Conservation (phyloP, 176 grass and related monocot species). For the Aechmea fasciata region DNA sequence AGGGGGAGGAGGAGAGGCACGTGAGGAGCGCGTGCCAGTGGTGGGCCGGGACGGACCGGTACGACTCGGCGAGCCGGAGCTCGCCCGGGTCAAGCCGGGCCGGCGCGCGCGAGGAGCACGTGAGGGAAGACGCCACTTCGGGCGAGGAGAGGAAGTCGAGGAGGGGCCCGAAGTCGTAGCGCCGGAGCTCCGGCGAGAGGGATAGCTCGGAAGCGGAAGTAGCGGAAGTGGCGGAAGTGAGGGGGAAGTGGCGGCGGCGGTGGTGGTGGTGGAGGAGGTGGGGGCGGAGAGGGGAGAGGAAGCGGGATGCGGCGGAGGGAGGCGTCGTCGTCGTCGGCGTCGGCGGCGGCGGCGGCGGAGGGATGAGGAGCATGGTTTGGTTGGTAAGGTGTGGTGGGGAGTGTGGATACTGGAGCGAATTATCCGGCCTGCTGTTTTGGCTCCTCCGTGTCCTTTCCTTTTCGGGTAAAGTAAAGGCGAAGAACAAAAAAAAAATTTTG, state of each 20-base stretch:
- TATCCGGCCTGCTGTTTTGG: too few relatives aligned
- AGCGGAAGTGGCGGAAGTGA: not conserved
- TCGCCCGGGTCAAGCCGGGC: constrained; percentile 29
- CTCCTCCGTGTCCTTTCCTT: too few relatives aligned
- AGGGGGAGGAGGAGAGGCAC: constrained; percentile 42
- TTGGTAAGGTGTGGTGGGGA: constrained; percentile 22
- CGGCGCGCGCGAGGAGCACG: constrained; percentile 22
- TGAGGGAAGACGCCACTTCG: constrained; percentile 8
- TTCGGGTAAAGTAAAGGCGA: too few relatives aligned
- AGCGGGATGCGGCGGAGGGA: constrained; percentile 23
- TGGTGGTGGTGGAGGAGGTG: not conserved
- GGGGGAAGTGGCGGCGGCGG: not conserved
- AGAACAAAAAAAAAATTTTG: too few relatives aligned
- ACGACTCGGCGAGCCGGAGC: constrained; percentile 37
- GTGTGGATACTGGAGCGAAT: too few relatives aligned
- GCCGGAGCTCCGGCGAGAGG: constrained; percentile 9
- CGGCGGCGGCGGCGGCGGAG: not conserved
- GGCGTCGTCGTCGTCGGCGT: too few relatives aligned
- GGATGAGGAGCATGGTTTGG: constrained; percentile 14
- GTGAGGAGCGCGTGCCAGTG: constrained; percentile 65
- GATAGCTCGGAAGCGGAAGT: not conserved
- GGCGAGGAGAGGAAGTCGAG: constrained; percentile 48
- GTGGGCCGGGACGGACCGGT: constrained; percentile 52
- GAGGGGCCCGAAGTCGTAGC: constrained; percentile 74
- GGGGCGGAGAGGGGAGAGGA: constrained; percentile 21